phyloP scores from a whole-genome alignment of 2,329 filamentous ascomycete species.

The Trichoderma sp. region DNA sequence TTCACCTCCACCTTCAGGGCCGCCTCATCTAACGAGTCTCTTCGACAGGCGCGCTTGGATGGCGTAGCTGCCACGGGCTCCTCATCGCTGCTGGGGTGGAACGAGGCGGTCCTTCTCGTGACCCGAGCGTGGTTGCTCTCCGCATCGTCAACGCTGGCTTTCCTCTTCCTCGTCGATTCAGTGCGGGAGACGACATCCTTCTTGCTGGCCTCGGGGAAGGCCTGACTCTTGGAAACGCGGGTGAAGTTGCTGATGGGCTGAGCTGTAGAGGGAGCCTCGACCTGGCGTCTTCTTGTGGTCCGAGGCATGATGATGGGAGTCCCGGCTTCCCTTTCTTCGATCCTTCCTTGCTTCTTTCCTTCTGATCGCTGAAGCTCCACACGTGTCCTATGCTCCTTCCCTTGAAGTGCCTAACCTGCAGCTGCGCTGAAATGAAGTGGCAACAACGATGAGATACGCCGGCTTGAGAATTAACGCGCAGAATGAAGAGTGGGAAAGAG shows the following conservation, averaged over 20 bases:
- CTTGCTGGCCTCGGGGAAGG: constrained; percentile 39
- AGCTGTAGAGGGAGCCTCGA: constrained; percentile 27
- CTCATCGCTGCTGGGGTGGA: constrained; percentile 42
- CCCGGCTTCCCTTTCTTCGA: neutral
- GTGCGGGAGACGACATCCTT: constrained; percentile 37
- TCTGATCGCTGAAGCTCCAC: neutral
- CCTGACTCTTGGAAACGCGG: constrained; percentile 51
- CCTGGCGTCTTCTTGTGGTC: constrained; percentile 30
- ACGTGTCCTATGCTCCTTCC: constrained; percentile 1
- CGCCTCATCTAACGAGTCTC: constrained; percentile 31
- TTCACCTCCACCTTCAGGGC: neutral
- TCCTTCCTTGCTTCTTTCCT: neutral
- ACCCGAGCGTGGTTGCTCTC: constrained; percentile 33
- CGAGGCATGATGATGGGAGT: constrained; percentile 27
- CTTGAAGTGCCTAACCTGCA: constrained; percentile 19
- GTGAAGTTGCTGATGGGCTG: constrained; percentile 49
- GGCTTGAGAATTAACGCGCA: neutral
- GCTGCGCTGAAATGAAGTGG: neutral
- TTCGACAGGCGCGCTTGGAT: constrained; percentile 38
- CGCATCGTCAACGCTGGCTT: constrained; percentile 38
- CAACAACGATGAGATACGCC: neutral
- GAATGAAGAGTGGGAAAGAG: neutral
- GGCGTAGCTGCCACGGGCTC: constrained; percentile 31
- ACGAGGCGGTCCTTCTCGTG: constrained; percentile 39
- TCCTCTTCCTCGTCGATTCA: constrained; percentile 44